Base-by-base conservation (phyloP, 2,329 filamentous ascomycete genomes). In the Calonectria crousiana region DNA sequence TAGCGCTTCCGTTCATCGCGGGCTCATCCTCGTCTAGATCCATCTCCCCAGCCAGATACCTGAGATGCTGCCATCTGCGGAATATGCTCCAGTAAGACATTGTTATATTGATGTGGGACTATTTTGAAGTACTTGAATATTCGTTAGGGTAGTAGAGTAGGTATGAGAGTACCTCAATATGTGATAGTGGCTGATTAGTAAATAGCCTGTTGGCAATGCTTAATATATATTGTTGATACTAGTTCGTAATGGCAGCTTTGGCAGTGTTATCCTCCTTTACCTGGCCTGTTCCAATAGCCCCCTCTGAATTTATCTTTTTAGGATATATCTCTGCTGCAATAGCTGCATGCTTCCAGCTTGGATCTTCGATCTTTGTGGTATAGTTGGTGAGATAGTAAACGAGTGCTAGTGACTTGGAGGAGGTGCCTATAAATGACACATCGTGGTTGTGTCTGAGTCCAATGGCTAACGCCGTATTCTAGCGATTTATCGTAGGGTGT, bases 61-160 rank as follows among this genome's bases (percentile, higher is more conserved):
- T 20, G 18, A 71, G 38, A 60, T 67, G 18, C 0, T 1, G n/a
- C 69, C 28, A 71, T 30, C 62, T 30, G 34, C 60, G 60, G 26
- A 66, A 41, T 47, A 71, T 65, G 30, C 26, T 38, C 60, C 58
- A 71, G 49, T 71, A 71, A 56, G 56, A 32, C 26, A 20, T 47
- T 34, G 49, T 66, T n/a, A 71, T 66, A 30, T 71, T 71, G n/a
- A 71, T 32, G 49, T 56, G 66, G 47, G 60, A 44, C 69, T 36
- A 71, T n/a, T 66, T 8, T 34, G 32, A 66, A 18, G 49, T 58
- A 38, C 69, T 67, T 16, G 44, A 62, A 36, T 56, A 70, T 38
- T 70, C 32, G 10, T 10, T 41, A 13, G 28, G 41, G 26, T 70
- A 70, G 32, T 64, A 38, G 20, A 64, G n/a, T 13, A 70, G 36